Percentiles rank a stretch among this genome's conserved stretches.
phyloP scores from a whole-genome alignment of 1,284 basidiomycete species.

The Apiotrichum porosum region DNA sequence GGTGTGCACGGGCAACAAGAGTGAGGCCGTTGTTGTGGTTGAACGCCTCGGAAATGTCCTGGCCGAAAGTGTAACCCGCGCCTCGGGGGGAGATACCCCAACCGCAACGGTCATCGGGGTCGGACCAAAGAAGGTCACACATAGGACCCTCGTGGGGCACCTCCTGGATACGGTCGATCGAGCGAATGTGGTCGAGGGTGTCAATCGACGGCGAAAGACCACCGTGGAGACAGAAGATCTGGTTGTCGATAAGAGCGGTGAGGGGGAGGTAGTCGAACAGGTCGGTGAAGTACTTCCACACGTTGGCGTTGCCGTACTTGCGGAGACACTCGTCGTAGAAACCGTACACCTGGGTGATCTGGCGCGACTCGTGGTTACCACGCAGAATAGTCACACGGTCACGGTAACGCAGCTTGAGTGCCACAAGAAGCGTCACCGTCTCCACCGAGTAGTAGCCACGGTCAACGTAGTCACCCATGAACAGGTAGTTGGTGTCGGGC shows the following conservation, averaged over 20 bases:
- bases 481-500: conserved; percentile 99
- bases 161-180: conserved; percentile 97
- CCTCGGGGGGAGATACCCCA: conserved; percentile 99
- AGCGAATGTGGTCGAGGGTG: conserved; percentile 96
- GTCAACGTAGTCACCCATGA: conserved; percentile 99
- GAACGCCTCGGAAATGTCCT: conserved; percentile 76
- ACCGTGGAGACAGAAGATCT: conserved; percentile 99
- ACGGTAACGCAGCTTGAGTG: conserved; percentile 95
- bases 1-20: conserved; percentile 90
- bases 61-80: conserved; percentile 98
- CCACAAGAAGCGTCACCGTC: conserved; percentile 96
- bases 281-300: conserved; percentile 99
- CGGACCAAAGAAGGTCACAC: conserved; percentile 99
- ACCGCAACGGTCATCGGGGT: conserved; percentile 97
- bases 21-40: conserved; percentile 98
- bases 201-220: conserved; percentile 98
- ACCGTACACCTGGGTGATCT: conserved; percentile 99
- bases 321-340: conserved; percentile 99
- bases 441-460: conserved; percentile 99
- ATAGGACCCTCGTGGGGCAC: conserved; percentile 99
- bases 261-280: conserved; percentile 97
- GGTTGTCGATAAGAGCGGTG: conserved; percentile 96
- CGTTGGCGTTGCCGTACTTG: conserved; percentile 99
- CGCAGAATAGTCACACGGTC: conserved; percentile 97
- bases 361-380: conserved; percentile 97